Evolutionary conservation across 768 basidiomycete genomes (phyloP).

Genomic region (Russula earlei): DNA sequence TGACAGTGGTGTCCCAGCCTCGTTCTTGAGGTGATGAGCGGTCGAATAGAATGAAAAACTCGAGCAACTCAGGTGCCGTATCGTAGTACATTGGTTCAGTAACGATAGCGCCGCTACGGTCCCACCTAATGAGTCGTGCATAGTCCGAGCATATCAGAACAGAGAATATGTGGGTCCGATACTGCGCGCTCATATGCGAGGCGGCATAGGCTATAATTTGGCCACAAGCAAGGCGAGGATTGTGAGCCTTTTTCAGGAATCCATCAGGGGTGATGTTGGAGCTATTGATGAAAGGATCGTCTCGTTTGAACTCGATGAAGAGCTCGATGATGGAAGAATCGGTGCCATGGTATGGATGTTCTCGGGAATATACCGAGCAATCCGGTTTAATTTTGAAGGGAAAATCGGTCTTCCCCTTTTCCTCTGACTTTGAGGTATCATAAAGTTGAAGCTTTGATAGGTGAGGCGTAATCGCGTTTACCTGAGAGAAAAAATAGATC

Average conservation of each 20-base stretch:
- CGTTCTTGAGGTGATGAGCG: not conserved
- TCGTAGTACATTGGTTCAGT: not conserved
- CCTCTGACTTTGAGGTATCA: not conserved
- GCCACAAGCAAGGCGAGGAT: not conserved
- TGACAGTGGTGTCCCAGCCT: not conserved
- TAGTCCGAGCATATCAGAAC: not conserved
- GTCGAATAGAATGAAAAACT: not conserved
- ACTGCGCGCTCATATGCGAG: not conserved
- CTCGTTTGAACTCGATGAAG: not conserved
- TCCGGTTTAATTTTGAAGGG: not conserved
- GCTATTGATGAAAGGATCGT: not conserved
- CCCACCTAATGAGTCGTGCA: conserved; percentile 3
- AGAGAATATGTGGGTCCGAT: not conserved
- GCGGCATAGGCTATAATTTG: not conserved
- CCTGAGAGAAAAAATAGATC: not conserved
- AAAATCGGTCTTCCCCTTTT: not conserved
- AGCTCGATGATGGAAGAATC: not conserved
- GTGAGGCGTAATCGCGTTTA: not conserved
- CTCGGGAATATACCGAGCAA: not conserved
- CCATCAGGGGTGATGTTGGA: not conserved
- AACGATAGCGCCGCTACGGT: not conserved
- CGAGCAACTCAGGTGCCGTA: not conserved
- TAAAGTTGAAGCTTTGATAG: not conserved
- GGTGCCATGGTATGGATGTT: not conserved
- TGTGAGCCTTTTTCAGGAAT: not conserved